phyloP scores from a whole-genome alignment of 352 stramenopile species.

The Phytophthora chlamydospora region DNA sequence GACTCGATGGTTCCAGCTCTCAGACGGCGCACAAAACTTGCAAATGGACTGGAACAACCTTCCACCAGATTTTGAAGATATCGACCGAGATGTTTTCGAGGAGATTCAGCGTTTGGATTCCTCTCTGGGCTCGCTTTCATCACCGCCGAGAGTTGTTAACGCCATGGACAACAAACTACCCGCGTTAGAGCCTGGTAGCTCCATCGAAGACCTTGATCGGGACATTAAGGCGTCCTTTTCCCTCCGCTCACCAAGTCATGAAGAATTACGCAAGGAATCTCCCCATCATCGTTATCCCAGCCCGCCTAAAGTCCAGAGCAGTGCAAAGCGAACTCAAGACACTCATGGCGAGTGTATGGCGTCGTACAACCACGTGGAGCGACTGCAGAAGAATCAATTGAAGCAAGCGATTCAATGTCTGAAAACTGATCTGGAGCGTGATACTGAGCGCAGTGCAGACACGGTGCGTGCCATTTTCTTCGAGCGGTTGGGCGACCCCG shows the following conservation, averaged over 20 bases:
- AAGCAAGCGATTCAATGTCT: conserved; percentile 13
- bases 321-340: background rate
- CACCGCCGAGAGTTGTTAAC: too few relatives aligned
- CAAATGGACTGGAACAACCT: conserved; percentile 21
- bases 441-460: conserved; percentile 10
- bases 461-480: conserved; percentile 14
- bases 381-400: conserved; percentile 23
- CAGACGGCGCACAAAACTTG: conserved; percentile 10
- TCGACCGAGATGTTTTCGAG: conserved; percentile 19
- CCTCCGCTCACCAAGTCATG: background rate
- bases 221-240: background rate
- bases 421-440: conserved; percentile 21
- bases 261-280: conserved; percentile 2
- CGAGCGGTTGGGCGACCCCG: conserved; percentile 15
- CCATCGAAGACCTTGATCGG: background rate
- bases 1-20: conserved; percentile 24
- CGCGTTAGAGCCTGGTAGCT: too few relatives aligned
- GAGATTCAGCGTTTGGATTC: conserved; percentile 22
- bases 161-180: too few relatives aligned
- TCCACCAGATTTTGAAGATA: conserved; percentile 35
- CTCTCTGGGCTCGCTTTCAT: too few relatives aligned
- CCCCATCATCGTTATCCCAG: background rate
- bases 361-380: conserved; percentile 8
- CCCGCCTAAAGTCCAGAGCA: background rate
- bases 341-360: conserved; percentile 15